Evolutionary conservation across 2,329 filamentous ascomycete genomes (phyloP), one percentile per base, ranked within the genome.

Genomic region (Exophiala viscosa): DNA sequence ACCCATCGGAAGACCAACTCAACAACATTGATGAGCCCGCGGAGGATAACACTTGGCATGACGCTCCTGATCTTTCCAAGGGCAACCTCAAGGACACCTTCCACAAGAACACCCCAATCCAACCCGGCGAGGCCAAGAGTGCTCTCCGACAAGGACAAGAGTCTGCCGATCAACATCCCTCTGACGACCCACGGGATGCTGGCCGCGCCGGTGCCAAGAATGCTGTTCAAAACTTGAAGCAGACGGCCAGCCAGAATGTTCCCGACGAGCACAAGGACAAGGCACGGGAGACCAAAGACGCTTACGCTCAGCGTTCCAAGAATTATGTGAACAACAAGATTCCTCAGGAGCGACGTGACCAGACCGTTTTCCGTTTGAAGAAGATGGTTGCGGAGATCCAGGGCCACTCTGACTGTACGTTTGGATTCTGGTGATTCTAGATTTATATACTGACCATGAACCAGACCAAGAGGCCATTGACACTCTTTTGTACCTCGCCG

Each of bases 331-430:
- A 83, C 62, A 81, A 85, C 65, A 99, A 97, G 79, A 80, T 99
- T 72, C 91, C 93, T 1, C 76, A 92, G 71, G 91, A 97, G 70
- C 90, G 93, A 55, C 90, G 91, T 55, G 90, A 97, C 6, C 90
- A 96, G 76, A 86, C 85, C 50, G 85, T 96, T 64, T 96, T 85
- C 81, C 88, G 93, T 34, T 74, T 99, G 61, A 99, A 92, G 84
- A 97, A 97, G 83, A 95, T 97, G 87, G 76, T 99, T 35, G 84
- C 96, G 41, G 93, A 99, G 73, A 90, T 95, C 64, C 93, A 99
- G 74, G 88, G 92, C 51, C 93, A 97, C 67, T 83, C 88, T 53
- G 92, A 99, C 65, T 99, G 81, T 84, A 71, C 69, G 79, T 73
- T 11, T 14, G 42, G 32, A 50, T 23, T 9, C 3, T 43, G 11